phyloP scores from a whole-genome alignment of 306 rosid species.

The Luffa aegyptiaca region DNA sequence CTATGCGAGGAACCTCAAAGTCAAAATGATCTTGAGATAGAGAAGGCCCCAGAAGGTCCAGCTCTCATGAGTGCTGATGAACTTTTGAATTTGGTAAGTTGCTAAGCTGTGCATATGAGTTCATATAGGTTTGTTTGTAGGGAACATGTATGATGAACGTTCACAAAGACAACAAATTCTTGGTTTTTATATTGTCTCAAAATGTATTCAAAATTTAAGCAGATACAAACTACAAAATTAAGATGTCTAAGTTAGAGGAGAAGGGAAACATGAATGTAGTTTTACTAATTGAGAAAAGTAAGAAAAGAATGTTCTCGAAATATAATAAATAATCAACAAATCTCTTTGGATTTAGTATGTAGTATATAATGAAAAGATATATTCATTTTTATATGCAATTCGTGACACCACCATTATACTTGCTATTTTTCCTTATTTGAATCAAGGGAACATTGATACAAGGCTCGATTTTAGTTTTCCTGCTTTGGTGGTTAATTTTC shows the following conservation, averaged over 20 bases:
- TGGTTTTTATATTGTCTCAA: not conserved
- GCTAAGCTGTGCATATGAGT: not conserved
- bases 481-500: not conserved
- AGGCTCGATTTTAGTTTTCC: not conserved
- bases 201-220: not conserved
- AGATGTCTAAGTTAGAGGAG: not conserved
- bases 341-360: not conserved
- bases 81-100: conserved; percentile 59
- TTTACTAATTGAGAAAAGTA: not conserved
- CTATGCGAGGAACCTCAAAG: conserved; percentile 26
- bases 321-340: not conserved
- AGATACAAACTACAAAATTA: not conserved
- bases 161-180: not conserved
- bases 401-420: not conserved
- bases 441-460: not conserved
- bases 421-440: not conserved
- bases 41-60: conserved; percentile 21
- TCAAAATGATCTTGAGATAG: conserved; percentile 23
- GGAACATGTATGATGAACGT: not conserved
- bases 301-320: not conserved
- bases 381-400: not conserved
- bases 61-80: conserved; percentile 57
- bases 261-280: not conserved
- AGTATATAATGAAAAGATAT: not conserved
- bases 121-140: not conserved